A percentile compares a stretch with the other conserved stretches of the same genome.
These are phyloP conservation scores for Saccharomyces hybrid DNA, from an alignment of 1,139 yeast genomes.

Conservation along the genomic window DNA sequence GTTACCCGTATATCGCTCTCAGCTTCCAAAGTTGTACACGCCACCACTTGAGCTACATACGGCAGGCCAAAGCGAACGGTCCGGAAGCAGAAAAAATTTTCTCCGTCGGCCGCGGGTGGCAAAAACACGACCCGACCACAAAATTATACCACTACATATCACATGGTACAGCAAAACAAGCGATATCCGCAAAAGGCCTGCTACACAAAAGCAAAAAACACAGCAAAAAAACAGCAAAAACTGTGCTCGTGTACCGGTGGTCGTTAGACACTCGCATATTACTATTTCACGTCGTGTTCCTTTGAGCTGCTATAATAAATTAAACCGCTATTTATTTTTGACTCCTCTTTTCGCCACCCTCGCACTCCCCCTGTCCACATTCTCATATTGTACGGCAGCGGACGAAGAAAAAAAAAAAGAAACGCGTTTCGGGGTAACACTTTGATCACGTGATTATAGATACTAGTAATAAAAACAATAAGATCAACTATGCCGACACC, in stretches of 20 bases:
- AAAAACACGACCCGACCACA: neutral
- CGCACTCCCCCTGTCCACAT: neutral
- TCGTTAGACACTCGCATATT: neutral
- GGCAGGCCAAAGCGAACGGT: neutral
- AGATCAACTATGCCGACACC: neutral
- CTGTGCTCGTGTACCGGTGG: neutral
- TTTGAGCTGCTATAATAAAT: neutral
- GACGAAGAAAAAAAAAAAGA: neutral
- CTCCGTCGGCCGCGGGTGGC: conserved; percentile 1
- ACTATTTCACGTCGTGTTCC: neutral
- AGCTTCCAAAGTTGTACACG: neutral
- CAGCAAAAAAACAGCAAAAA: neutral
- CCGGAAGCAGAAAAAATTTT: neutral
- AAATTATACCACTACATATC: neutral
- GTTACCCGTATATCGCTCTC: neutral
- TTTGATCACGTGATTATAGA: neutral
- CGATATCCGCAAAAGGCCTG: neutral
- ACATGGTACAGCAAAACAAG: neutral
- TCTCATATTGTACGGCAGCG: neutral
- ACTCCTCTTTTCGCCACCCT: conserved; percentile 1
- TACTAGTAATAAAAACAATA: neutral
- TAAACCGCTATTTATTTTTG: neutral
- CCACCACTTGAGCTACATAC: neutral
- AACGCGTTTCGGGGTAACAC: neutral
- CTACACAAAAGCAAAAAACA: neutral